Evolutionary conservation across 2,329 filamentous ascomycete genomes (phyloP).

Genomic region (Chaetomium strumarium): DNA sequence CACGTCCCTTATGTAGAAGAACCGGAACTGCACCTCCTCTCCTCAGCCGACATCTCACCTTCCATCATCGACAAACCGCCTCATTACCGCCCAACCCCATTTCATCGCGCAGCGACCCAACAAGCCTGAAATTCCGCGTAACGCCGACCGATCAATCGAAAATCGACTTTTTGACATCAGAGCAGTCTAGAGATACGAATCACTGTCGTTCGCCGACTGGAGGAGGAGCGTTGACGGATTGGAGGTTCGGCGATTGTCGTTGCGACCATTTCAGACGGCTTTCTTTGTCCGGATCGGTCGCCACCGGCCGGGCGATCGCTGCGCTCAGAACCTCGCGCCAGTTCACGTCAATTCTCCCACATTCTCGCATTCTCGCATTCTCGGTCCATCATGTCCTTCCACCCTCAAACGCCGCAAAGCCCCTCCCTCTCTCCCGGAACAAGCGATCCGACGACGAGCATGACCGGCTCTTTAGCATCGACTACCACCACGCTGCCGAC

Average conservation of each 20-base stretch:
- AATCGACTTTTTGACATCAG: not conserved
- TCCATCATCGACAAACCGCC: slow-evolving; percentile 23
- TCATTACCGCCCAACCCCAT: slow-evolving; percentile 11
- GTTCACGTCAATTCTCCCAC: slow-evolving; percentile 26
- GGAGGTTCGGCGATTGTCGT: slow-evolving; percentile 21
- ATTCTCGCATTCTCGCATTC: slow-evolving; percentile 11
- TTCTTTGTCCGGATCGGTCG: slow-evolving; percentile 21
- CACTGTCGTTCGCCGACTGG: slow-evolving; percentile 16
- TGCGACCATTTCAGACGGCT: slow-evolving; percentile 2
- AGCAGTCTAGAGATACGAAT: slow-evolving; percentile 11
- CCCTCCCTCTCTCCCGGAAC: slow-evolving; percentile 55
- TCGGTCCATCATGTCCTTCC: slow-evolving; percentile 54
- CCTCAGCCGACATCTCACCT: slow-evolving; percentile 11
- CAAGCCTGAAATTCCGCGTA: slow-evolving; percentile 21
- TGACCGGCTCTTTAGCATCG: slow-evolving; percentile 46
- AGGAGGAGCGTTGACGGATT: slow-evolving; percentile 23
- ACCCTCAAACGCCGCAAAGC: slow-evolving; percentile 62
- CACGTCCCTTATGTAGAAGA: not conserved
- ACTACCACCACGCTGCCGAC: slow-evolving; percentile 53
- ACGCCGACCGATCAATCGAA: slow-evolving; percentile 11
- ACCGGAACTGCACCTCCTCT: slow-evolving; percentile 20
- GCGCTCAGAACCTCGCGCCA: slow-evolving; percentile 24
- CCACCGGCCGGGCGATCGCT: slow-evolving; percentile 15
- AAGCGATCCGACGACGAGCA: slow-evolving; percentile 46
- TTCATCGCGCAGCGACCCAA: slow-evolving; percentile 23